Evolutionary conservation across 2,329 filamentous ascomycete species (phyloP).

Genomic region (Alternaria tenuissima): DNA sequence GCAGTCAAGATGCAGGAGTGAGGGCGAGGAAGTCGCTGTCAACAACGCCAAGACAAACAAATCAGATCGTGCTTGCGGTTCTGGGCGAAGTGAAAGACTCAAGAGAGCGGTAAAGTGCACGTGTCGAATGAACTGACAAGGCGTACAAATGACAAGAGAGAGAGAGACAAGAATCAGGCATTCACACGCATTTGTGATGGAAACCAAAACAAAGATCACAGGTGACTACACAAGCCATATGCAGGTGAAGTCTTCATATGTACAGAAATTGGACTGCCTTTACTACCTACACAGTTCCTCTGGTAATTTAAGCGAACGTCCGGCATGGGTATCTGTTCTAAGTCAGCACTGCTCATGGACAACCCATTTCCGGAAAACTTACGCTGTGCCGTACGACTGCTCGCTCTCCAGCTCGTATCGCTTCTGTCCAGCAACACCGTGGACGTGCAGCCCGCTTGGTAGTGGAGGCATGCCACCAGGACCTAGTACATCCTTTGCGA

Average conservation of each 20-base stretch:
- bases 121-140: neutral
- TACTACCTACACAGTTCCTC: constrained; percentile 13
- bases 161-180: neutral
- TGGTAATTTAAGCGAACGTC: constrained; percentile 48
- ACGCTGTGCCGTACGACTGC: constrained; percentile 68
- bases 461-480: constrained; percentile 85
- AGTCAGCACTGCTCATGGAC: constrained; percentile 20
- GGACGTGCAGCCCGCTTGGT: constrained; percentile 72
- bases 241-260: constrained; percentile 34
- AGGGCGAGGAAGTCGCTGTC: constrained; percentile 22
- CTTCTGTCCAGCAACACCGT: constrained; percentile 66
- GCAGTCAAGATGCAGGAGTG: constrained; percentile 6
- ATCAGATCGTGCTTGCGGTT: constrained; percentile 14
- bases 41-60: constrained; percentile 28
- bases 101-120: neutral
- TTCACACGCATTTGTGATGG: neutral
- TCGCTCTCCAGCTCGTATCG: constrained; percentile 75
- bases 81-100: neutral
- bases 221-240: constrained; percentile 2
- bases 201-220: neutral
- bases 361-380: constrained; percentile 27
- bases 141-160: neutral
- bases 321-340: constrained; percentile 55
- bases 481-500: constrained; percentile 69
- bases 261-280: constrained; percentile 36